Conservation (phyloP, 177 flowering plant species). For the Vitis hybrid region DNA sequence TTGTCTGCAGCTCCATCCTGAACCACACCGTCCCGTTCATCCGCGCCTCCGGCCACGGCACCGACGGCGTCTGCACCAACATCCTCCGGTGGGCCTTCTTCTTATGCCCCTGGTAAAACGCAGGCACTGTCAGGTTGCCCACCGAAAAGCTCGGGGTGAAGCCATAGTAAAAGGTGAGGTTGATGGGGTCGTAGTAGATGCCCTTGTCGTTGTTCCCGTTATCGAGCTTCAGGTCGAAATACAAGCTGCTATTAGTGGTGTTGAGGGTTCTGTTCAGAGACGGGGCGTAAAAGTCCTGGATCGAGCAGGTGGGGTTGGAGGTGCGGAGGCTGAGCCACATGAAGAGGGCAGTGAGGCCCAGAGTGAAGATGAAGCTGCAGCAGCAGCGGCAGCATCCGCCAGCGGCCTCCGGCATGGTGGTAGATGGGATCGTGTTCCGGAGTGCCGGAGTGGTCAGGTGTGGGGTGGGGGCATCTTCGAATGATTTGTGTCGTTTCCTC, state of each 20-base stretch:
- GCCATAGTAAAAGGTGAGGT: slow-evolving; percentile 36
- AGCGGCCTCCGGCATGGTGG: slow-evolving; percentile 24
- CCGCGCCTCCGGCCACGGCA: too few species aligned
- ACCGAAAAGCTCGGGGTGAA: slow-evolving; percentile 7
- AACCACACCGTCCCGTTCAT: slow-evolving; percentile 16
- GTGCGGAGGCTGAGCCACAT: slow-evolving; percentile 67
- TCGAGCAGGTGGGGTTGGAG: slow-evolving; percentile 36
- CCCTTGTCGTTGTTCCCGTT: slow-evolving; percentile 72
- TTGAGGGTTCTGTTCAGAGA: slow-evolving; percentile 43
- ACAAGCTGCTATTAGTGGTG: slow-evolving; percentile 30
- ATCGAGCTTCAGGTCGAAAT: slow-evolving; percentile 39
- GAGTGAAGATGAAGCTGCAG: slow-evolving; percentile 36
- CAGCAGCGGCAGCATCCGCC: slow-evolving; percentile 41
- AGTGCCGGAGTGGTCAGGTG: not conserved
- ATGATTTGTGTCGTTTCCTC: not conserved
- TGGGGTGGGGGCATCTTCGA: not conserved
- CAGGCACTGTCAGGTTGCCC: slow-evolving; percentile 17
- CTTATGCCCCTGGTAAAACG: slow-evolving; percentile 60
- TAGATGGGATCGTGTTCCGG: not conserved
- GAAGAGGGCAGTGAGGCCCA: slow-evolving; percentile 58
- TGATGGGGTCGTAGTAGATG: slow-evolving; percentile 48
- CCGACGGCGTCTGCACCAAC: too few species aligned
- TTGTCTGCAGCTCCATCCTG: slow-evolving; percentile 56
- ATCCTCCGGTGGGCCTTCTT: slow-evolving; percentile 34
- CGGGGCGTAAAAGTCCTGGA: slow-evolving; percentile 40